Conservation (phyloP, 768 basidiomycete genomes). For the Pisolithus microcarpus region DNA sequence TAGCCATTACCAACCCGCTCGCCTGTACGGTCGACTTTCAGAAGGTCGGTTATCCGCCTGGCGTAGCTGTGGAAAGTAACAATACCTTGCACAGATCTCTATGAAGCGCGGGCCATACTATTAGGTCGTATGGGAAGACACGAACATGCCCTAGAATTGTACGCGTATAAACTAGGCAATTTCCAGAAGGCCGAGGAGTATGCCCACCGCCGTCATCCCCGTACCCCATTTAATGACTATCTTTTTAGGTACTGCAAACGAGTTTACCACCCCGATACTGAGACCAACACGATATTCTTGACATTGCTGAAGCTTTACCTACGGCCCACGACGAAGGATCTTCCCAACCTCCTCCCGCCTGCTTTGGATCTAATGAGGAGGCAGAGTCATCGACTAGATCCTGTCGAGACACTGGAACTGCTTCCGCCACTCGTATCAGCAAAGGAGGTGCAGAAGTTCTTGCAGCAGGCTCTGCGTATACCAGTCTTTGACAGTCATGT, state of each 20-base stretch:
- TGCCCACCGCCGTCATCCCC: constrained; percentile 16
- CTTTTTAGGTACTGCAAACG: constrained; percentile 78
- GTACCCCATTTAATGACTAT: neutral
- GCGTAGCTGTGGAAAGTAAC: neutral
- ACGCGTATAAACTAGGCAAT: constrained; percentile 82
- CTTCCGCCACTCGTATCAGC: constrained; percentile 88
- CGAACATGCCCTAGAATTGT: constrained; percentile 90
- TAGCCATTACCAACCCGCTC: constrained; percentile 63
- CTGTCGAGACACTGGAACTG: constrained; percentile 74
- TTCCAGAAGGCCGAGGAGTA: constrained; percentile 87
- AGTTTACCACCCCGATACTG: constrained; percentile 53
- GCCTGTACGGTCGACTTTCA: constrained; percentile 74
- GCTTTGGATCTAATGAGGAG: constrained; percentile 84
- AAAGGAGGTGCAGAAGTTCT: constrained; percentile 69
- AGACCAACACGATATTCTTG: constrained; percentile 66
- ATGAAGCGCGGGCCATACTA: constrained; percentile 86
- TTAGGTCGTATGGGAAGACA: constrained; percentile 86
- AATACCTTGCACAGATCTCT: constrained; percentile 51
- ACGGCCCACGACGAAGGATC: constrained; percentile 49
- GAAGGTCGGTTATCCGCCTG: constrained; percentile 50
- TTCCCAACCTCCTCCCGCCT: constrained; percentile 59
- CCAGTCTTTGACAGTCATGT: constrained; percentile 66
- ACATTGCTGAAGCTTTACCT: constrained; percentile 84
- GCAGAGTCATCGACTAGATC: constrained; percentile 76
- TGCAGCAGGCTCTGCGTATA: constrained; percentile 60